These are phyloP conservation scores for Cercospora sesami DNA, from an alignment of 2,329 filamentous ascomycete genomes.

Conservation along the genomic window DNA sequence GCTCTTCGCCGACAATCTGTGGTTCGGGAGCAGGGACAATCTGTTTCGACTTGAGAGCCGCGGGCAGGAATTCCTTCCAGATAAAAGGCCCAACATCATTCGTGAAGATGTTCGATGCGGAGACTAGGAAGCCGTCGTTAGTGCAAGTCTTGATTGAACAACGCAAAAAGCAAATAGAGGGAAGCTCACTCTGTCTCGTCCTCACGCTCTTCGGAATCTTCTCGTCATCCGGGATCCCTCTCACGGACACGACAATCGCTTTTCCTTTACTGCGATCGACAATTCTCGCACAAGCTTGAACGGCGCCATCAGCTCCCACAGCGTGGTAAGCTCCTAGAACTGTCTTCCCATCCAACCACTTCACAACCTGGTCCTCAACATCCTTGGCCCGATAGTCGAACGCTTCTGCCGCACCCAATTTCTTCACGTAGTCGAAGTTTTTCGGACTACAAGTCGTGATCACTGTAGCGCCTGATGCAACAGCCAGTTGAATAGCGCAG, in stretches of 20 bases:
- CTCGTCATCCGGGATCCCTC: conserved; percentile 27
- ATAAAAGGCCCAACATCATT: conserved; percentile 34
- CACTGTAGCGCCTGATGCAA: conserved; percentile 49
- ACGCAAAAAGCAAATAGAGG: background rate
- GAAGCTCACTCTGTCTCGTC: conserved; percentile 30
- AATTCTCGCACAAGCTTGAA: conserved; percentile 33
- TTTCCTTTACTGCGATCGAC: conserved; percentile 33
- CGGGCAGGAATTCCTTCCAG: conserved; percentile 35
- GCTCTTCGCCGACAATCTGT: conserved; percentile 41
- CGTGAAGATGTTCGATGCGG: conserved; percentile 28
- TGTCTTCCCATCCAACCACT: conserved; percentile 35
- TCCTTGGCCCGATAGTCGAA: conserved; percentile 50
- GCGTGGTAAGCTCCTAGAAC: conserved; percentile 37
- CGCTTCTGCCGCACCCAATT: conserved; percentile 48
- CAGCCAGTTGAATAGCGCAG: conserved; percentile 52
- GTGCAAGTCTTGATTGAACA: background rate
- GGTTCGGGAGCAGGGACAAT: conserved; percentile 39
- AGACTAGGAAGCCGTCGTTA: conserved; percentile 9
- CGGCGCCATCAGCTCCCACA: conserved; percentile 29
- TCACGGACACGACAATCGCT: conserved; percentile 34
- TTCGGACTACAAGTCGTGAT: conserved; percentile 39
- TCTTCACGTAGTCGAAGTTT: conserved; percentile 47
- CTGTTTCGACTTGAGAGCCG: conserved; percentile 32
- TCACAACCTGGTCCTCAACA: conserved; percentile 33
- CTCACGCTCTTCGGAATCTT: conserved; percentile 33